These are phyloP conservation scores for Dipodascus geniculatus DNA, from an alignment of 805 yeast genomes.

Conservation along the genomic window DNA sequence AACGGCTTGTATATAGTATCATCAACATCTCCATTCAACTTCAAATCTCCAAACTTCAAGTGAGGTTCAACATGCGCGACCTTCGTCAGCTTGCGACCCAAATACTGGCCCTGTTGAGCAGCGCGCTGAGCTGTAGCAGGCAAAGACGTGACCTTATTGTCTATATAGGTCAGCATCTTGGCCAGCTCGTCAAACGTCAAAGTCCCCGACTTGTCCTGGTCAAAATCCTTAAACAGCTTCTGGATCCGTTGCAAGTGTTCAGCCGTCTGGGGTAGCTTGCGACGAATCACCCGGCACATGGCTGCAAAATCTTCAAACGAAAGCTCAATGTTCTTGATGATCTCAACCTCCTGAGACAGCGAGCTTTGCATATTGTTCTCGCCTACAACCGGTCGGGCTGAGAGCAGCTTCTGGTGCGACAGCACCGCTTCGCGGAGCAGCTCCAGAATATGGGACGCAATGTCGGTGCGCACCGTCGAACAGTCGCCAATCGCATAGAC, in stretches of 20 bases:
- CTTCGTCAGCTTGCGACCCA: constrained; percentile 48
- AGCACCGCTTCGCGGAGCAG: constrained; percentile 27
- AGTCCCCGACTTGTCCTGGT: constrained; percentile 35
- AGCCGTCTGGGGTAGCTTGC: constrained; percentile 44
- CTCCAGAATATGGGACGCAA: constrained; percentile 44
- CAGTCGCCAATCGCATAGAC: constrained; percentile 69
- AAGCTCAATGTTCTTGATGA: constrained; percentile 37
- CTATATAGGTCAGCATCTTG: constrained; percentile 40
- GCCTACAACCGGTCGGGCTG: constrained; percentile 6
- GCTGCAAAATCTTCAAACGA: constrained; percentile 38
- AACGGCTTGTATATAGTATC: constrained; percentile 46
- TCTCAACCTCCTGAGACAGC: constrained; percentile 27
- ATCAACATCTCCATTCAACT: constrained; percentile 43
- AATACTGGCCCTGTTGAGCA: constrained; percentile 55
- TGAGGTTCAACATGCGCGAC: constrained; percentile 37
- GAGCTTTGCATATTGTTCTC: constrained; percentile 18
- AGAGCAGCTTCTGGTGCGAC: constrained; percentile 10
- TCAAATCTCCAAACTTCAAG: constrained; percentile 33
- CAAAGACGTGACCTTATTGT: constrained; percentile 50
- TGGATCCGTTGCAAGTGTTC: constrained; percentile 43
- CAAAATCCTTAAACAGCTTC: constrained; percentile 42
- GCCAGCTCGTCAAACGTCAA: constrained; percentile 42
- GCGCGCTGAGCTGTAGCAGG: constrained; percentile 73
- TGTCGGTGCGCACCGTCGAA: constrained; percentile 49
- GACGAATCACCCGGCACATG: constrained; percentile 36